Evolutionary conservation across 148 eudicot species (phyloP), one percentile per base, ranked within the genome.

Genomic region (Nepenthes gracilis): DNA sequence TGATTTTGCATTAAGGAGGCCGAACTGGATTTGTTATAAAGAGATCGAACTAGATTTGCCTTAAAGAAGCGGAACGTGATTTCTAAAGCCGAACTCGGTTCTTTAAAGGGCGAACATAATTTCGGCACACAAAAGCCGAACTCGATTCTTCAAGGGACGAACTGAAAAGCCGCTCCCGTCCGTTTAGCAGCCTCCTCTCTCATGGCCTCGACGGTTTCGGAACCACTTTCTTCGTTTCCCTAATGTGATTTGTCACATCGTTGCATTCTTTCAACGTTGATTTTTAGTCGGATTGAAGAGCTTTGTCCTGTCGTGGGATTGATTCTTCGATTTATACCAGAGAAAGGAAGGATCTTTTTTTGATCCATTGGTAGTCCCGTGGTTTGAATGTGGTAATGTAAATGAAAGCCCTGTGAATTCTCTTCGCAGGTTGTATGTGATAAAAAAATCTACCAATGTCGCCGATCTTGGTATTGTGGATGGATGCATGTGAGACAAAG

Each of bases 401-500:
- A 9, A 64, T 76, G 74, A 72, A 68, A 79, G 74, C n/a, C 66
- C 70, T 78, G 58, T 57, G 7, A 37, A 60, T 11, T 55, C 57
- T 65, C 49, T 61, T 48, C n/a, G n/a, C n/a, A n/a, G n/a, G n/a
- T n/a, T n/a, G n/a, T n/a, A 61, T 45, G 59, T 63, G 35, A 36
- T 78, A n/a, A 64, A 74, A 68, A 69, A 68, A 59, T 48, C 51
- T 55, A 69, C 71, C 75, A 73, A 81, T 89, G 85, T 76, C 77
- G 75, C 74, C 73, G 72, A 67, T 69, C 55, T 72, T 60, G 72
- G 59, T 68, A 7, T 68, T 81, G 73, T 86, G 85, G 79, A 93
- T 93, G 96, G 92, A 89, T 82, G 84, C 73, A 65, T 69, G 63
- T 82, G 87, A 88, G 68, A 74, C 77, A 61, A 51, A 76, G 66